Conservation (phyloP, 108 stramenopile species). For the Skeletonema menzelii region DNA sequence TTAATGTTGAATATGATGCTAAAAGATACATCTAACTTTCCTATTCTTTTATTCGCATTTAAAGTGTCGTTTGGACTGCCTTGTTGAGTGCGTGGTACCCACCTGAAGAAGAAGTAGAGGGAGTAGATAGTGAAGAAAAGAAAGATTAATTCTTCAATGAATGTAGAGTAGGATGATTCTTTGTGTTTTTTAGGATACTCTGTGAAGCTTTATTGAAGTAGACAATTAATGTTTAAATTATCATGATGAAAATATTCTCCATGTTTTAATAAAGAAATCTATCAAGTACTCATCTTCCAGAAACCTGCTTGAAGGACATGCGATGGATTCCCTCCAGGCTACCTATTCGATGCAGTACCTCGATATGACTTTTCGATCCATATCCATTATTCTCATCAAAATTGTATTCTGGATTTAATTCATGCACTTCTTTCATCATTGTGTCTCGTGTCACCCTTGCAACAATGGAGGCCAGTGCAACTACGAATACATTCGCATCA, state of each 20-base stretch:
- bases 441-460: slow-evolving; percentile 60
- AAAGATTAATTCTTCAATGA: neutral
- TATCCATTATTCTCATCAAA: slow-evolving; percentile 67
- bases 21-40: neutral
- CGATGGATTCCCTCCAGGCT: slow-evolving; percentile 67
- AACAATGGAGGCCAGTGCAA: slow-evolving; percentile 73
- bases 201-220: neutral
- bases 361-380: slow-evolving; percentile 55
- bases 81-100: slow-evolving; percentile 78
- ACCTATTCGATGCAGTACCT: slow-evolving; percentile 52
- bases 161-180: neutral
- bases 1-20: neutral
- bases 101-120: slow-evolving; percentile 41
- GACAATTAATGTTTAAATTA: neutral
- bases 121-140: neutral
- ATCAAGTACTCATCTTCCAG: slow-evolving; percentile 39
- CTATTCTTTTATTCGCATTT: neutral
- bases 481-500: slow-evolving; percentile 69
- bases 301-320: slow-evolving; percentile 63
- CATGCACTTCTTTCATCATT: slow-evolving; percentile 42
- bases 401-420: slow-evolving; percentile 61
- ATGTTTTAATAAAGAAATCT: no score
- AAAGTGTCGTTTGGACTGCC: slow-evolving; percentile 79
- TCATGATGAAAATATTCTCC: neutral
- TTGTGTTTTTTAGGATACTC: neutral